Evolutionary conservation across 2,329 filamentous ascomycete species (phyloP).

Genomic region (Beauveria asiatica): DNA sequence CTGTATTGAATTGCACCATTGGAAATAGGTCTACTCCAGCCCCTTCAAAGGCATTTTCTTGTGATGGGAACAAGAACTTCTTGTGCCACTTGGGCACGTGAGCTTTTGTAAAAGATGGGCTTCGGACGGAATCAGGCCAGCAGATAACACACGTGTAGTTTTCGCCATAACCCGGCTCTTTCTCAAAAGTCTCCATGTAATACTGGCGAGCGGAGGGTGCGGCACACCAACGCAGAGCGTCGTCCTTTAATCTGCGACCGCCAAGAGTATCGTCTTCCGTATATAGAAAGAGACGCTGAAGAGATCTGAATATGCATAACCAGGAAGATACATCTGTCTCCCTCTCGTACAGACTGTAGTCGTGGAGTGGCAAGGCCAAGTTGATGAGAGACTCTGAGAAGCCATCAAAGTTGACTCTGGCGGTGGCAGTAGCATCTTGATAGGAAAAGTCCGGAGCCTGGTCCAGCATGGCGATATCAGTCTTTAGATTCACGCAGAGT

Average conservation of each 20-base stretch:
- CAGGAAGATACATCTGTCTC: conserved; percentile 3
- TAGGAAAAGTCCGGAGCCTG: background rate
- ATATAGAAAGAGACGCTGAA: conserved; percentile 22
- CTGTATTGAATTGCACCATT: conserved; percentile 23
- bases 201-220: conserved; percentile 23
- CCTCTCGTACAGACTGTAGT: background rate
- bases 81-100: conserved; percentile 15
- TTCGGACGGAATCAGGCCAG: conserved; percentile 26
- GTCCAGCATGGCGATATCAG: conserved; percentile 23
- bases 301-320: background rate
- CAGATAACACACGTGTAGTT: conserved; percentile 20
- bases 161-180: conserved; percentile 17
- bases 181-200: conserved; percentile 20
- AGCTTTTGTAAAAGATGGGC: conserved; percentile 22
- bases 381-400: conserved; percentile 24
- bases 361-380: conserved; percentile 17
- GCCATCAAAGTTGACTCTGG: conserved; percentile 15
- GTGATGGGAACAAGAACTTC: background rate
- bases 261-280: background rate
- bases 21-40: conserved; percentile 20
- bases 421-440: conserved; percentile 4
- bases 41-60: background rate
- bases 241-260: conserved; percentile 2
- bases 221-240: conserved; percentile 23
- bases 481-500: conserved; percentile 22